phyloP scores from a whole-genome alignment of 2,329 filamentous ascomycete species.

The Capronia coronata region DNA sequence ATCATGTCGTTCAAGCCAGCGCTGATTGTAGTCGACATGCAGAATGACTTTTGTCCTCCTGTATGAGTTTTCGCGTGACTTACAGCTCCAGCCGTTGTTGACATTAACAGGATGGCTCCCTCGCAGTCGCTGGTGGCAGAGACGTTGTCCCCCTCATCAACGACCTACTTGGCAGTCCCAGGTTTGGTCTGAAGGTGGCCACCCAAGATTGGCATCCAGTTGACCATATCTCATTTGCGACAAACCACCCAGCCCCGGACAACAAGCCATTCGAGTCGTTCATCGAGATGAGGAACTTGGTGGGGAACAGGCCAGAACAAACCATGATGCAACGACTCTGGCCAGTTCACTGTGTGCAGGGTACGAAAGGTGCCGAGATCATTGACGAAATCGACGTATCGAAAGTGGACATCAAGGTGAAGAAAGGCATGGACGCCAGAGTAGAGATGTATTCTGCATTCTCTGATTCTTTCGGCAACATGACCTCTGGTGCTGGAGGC shows the following conservation, averaged over 20 bases:
- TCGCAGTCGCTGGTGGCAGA: conserved; percentile 71
- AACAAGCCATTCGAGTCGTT: conserved; percentile 62
- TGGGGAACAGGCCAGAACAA: conserved; percentile 33
- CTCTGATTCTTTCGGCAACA: conserved; percentile 64
- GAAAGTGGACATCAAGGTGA: conserved; percentile 59
- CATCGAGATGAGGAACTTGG: conserved; percentile 51
- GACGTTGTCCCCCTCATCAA: conserved; percentile 67
- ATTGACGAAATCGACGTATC: conserved; percentile 61
- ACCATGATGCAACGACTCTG: conserved; percentile 65
- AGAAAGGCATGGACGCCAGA: conserved; percentile 67
- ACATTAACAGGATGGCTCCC: conserved; percentile 62
- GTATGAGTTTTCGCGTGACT: conserved; percentile 50
- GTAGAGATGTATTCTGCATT: conserved; percentile 97
- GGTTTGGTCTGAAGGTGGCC: conserved; percentile 66
- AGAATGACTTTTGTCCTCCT: conserved; percentile 91
- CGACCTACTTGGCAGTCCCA: conserved; percentile 59
- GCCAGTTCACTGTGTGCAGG: conserved; percentile 83
- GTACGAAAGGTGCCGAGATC: conserved; percentile 64
- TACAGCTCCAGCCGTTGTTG: neutral
- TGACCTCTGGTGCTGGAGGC: conserved; percentile 32
- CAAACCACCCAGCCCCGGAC: conserved; percentile 60
- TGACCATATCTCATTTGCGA: conserved; percentile 81
- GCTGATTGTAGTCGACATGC: conserved; percentile 76
- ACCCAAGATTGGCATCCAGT: conserved; percentile 89
- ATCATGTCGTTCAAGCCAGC: conserved; percentile 44